Base-by-base conservation (phyloP, 2,329 filamentous ascomycete genomes). In the Cladosporium cucumerinum region DNA sequence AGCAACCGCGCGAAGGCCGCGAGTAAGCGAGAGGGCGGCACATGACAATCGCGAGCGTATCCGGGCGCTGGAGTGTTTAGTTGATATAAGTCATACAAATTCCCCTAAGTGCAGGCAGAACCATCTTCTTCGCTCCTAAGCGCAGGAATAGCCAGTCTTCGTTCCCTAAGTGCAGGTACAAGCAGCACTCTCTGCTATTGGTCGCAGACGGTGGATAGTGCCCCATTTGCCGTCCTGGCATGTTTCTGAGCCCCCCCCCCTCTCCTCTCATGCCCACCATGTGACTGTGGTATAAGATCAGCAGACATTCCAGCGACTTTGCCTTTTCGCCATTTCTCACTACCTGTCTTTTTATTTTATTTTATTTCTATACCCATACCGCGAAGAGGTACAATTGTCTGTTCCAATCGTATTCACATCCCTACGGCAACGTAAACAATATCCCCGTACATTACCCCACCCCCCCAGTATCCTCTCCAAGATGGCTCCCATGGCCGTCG, bases 401-500 rank as follows among this genome's bases (percentile, higher is more conserved):
- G 16, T 61, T 61, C 25, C 43, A 30, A 32, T 54, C 25, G 16
- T 32, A 54, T 23, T 23, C 18, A 16, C 12, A 16, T 36, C 21
- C 43, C 26, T 21, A 30, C 57, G 26, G 21, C 57, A 61, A 34
- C 57, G 57, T 30, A 18, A 49, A 57, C 30, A 26, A 58, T 5
- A 28, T 46, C 36, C 52, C 39, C 61, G 36, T 54, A 32, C n/a
- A 34, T 26, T 64, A 64, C 61, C 52, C 61, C 52, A 49, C 61
- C n/a, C 25, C 34, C 18, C 18, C 46, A 28, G n/a, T n/a, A 61
- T 52, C 28, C 8, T n/a, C 43, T 43, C 63, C 65, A 74, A 34
- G 66, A 78, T 78, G 76, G 72, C 76, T 25, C 76, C 76, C 59
- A 74, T 71, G 28, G 76, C 76, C 30, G 69, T 77, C 58, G 67